Conservation (phyloP, 2,329 filamentous ascomycete species). For the Trichoderma atroviride region DNA sequence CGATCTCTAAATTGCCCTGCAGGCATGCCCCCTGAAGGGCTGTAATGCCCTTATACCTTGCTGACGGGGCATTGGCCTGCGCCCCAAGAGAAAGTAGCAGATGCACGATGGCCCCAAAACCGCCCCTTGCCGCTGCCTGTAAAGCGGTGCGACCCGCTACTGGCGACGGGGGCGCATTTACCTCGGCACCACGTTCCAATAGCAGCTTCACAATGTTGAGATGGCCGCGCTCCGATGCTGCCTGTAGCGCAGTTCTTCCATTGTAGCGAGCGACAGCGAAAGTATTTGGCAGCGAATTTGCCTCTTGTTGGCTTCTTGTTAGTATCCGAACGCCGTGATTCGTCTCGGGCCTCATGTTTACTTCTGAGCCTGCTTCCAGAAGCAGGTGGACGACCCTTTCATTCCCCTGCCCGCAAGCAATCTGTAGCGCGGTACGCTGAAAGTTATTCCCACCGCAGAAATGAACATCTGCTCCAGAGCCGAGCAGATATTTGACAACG, state of each 20-base stretch:
- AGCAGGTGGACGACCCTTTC: conserved; percentile 26
- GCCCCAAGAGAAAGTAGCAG: conserved; percentile 39
- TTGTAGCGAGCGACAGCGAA: conserved; percentile 24
- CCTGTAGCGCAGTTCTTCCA: conserved; percentile 27
- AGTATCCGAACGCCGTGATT: conserved; percentile 9
- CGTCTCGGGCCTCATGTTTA: conserved; percentile 9
- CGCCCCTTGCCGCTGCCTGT: conserved; percentile 41
- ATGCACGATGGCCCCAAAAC: conserved; percentile 27
- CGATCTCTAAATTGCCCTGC: conserved; percentile 32
- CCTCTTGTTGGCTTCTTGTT: not conserved
- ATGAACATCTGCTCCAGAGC: conserved; percentile 27
- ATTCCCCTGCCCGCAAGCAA: conserved; percentile 38
- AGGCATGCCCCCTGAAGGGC: conserved; percentile 45
- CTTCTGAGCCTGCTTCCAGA: conserved; percentile 6
- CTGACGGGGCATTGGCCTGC: conserved; percentile 39
- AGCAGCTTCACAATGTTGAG: conserved; percentile 23
- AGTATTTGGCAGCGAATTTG: not conserved
- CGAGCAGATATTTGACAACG: conserved; percentile 36
- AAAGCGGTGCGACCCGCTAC: conserved; percentile 33
- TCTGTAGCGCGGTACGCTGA: conserved; percentile 45
- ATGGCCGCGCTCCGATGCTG: conserved; percentile 24
- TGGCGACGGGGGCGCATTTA: conserved; percentile 33
- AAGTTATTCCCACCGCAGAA: conserved; percentile 36
- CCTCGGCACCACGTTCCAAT: conserved; percentile 37
- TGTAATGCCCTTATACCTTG: conserved; percentile 42